Percentiles rank a stretch among this genome's conserved stretches.
These are phyloP conservation scores for Anisogramma anomala DNA, from an alignment of 2,329 filamentous ascomycete species.

Conservation along the genomic window DNA sequence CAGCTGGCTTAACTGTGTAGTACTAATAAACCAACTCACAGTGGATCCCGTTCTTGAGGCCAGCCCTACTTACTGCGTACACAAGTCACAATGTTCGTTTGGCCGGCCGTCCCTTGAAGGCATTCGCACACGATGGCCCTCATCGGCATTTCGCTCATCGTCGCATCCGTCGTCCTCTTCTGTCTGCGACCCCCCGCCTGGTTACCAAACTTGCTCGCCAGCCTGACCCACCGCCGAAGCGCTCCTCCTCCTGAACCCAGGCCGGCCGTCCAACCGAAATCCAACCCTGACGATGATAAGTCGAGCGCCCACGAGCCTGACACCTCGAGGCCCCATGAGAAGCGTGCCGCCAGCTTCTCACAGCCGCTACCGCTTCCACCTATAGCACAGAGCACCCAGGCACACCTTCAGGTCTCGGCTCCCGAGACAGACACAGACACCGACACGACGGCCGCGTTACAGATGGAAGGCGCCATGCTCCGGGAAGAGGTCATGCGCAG, in stretches of 20 bases:
- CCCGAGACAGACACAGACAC: not conserved
- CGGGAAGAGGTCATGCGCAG: no score
- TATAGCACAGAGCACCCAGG: not conserved
- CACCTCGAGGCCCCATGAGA: not conserved
- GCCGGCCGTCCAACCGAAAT: slow-evolving; percentile 12
- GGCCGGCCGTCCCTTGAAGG: no score
- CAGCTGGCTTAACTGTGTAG: no score
- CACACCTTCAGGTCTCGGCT: not conserved
- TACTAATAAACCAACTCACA: no score
- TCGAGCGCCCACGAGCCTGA: not conserved
- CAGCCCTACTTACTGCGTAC: no score
- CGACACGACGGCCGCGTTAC: not conserved
- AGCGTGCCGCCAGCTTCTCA: not conserved
- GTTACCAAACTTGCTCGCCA: slow-evolving; percentile 30
- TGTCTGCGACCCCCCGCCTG: slow-evolving; percentile 42
- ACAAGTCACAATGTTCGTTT: no score
- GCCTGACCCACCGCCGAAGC: slow-evolving; percentile 14
- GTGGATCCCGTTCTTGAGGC: no score
- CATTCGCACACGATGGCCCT: slow-evolving; percentile 46
- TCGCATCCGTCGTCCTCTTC: slow-evolving; percentile 48
- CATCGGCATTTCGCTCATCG: slow-evolving; percentile 49
- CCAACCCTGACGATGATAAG: slow-evolving; percentile 14
- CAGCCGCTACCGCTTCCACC: not conserved
- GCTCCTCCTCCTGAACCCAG: not conserved
- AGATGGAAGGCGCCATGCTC: slow-evolving; percentile 11